Base-by-base conservation (phyloP, 345 rosid species). In the Erodium maritimum region DNA sequence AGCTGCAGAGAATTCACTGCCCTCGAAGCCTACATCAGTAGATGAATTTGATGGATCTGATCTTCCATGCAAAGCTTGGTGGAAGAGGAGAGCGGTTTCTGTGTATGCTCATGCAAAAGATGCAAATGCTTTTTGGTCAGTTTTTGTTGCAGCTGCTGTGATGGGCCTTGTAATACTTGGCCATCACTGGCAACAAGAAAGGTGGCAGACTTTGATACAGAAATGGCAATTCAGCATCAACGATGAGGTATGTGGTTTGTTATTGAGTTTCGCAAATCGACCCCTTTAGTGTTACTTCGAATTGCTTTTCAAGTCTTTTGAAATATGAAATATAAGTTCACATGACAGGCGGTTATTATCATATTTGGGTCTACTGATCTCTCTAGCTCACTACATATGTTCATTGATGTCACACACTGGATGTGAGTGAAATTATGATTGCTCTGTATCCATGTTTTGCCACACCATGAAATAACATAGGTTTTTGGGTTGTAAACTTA, bases 101-200 rank as follows among this genome's bases (percentile, higher is more conserved):
- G 25, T 87, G 50, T 90, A 82, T 76, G 54, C 77, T 56, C 88
- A 82, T 59, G 88, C 90, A 5, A 84, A 81, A 79, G 99, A 90
- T 61, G 82, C 97, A 52, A 87, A 85, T 72, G 42, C 95, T 12
- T 64, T 90, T 21, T 94, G 97, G 99, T 94, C 99, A 50, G 66
- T 94, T 59, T 90, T 90, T 48, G 59, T 94, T 72, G 95, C 99
- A 50, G 97, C 99, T 7, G 90, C 99, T 58, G 83, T 94, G 57
- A 79, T 87, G 74, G 99, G 99, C 56, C 79, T 94, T 56, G 97
- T 87, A 17, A 75, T 94, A 77, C 80, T 94, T 67, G 96, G 99
- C 60, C 96, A 94, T 67, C 91, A 73, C 14, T 90, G 96, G 99
- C 95, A 85, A 59, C 97, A 85, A 65, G 97, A 94, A 61, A 87